Percentiles rank a stretch among this genome's conserved stretches.
phyloP scores from a whole-genome alignment of 2,329 filamentous ascomycete genomes.

The Cladosporium cucumerinum region DNA sequence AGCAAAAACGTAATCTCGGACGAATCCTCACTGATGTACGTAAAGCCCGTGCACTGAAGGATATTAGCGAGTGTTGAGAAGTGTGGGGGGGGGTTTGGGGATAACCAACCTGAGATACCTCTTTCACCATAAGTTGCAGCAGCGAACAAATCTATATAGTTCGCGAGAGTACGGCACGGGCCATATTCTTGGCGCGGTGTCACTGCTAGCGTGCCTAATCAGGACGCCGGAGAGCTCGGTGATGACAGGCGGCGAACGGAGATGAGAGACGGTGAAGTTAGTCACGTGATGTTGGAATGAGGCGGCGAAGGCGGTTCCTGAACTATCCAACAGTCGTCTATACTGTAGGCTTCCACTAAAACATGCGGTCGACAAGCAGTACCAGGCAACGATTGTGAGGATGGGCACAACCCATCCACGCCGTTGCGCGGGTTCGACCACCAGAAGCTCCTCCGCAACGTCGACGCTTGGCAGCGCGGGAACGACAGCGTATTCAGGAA shows the following conservation, averaged over 20 bases:
- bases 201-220: neutral
- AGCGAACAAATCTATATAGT: too few species aligned
- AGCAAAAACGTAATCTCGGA: slow-evolving; percentile 87
- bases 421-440: neutral
- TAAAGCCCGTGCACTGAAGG: slow-evolving; percentile 57
- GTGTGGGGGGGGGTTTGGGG: too few species aligned
- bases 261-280: neutral
- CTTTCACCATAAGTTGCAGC: too few species aligned
- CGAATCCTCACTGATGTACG: slow-evolving; percentile 81
- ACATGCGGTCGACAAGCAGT: neutral
- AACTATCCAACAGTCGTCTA: neutral
- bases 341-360: neutral
- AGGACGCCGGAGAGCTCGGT: neutral
- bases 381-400: neutral
- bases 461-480: neutral
- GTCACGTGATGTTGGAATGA: neutral
- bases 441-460: neutral
- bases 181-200: neutral
- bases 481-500: neutral
- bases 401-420: neutral
- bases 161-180: neutral
- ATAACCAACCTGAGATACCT: too few species aligned
- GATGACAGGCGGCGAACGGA: neutral
- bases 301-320: neutral
- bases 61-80: too few species aligned